phyloP scores from a whole-genome alignment of 495 filamentous ascomycete species.

The Cryomyces antarcticus region DNA sequence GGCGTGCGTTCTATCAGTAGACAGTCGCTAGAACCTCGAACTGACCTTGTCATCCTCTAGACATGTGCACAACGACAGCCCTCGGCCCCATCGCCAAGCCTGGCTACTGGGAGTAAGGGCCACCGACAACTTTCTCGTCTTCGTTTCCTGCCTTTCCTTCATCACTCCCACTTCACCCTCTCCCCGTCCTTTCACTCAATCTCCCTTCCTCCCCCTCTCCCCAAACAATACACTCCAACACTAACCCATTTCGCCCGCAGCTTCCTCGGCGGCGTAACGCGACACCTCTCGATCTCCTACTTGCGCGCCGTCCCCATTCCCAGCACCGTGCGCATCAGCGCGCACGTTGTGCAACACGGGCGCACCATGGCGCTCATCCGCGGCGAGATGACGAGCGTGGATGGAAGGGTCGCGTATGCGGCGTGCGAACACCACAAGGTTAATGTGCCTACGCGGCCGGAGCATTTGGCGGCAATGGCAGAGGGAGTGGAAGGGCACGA shows the following conservation, averaged over 20 bases:
- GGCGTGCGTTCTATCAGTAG: neutral
- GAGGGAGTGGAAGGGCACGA: neutral
- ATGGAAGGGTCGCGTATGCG: conserved; percentile 20
- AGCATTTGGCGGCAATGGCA: conserved; percentile 14
- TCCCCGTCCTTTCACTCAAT: neutral
- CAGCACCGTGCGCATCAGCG: conserved; percentile 16
- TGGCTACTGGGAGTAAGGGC: conserved; percentile 22
- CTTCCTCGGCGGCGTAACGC: conserved; percentile 25
- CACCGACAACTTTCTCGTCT: too few relatives aligned
- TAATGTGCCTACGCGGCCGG: conserved; percentile 16
- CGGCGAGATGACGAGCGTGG: conserved; percentile 19
- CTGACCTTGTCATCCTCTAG: neutral
- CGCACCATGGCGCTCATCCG: conserved; percentile 25
- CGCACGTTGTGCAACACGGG: conserved; percentile 18
- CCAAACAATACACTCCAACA: neutral
- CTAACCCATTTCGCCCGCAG: neutral
- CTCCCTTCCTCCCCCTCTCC: neutral
- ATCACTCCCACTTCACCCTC: neutral
- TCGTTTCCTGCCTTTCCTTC: too few relatives aligned
- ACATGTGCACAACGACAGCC: conserved; percentile 26
- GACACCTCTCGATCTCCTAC: conserved; percentile 22
- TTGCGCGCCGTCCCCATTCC: conserved; percentile 18
- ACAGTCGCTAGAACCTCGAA: too few relatives aligned
- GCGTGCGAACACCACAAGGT: conserved; percentile 28
- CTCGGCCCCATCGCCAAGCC: conserved; percentile 20